Conservation (phyloP, 1,284 basidiomycete genomes). For the Lentinula novae-zelandiae region DNA sequence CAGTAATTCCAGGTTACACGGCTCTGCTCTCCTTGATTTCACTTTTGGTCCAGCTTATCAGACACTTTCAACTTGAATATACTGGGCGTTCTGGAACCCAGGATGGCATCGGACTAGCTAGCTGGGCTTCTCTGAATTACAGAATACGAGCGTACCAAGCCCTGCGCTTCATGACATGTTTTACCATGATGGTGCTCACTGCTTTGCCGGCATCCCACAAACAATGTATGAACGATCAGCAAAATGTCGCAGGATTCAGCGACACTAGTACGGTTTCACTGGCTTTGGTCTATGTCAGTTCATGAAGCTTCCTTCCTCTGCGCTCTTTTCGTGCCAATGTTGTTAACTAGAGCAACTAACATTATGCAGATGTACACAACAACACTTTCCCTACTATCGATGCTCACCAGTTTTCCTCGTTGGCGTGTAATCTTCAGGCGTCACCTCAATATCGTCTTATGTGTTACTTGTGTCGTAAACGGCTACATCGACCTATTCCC, state of each 20-base stretch:
- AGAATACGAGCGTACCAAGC: not conserved
- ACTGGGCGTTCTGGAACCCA: not conserved
- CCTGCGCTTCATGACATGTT: not conserved
- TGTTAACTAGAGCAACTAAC: not conserved
- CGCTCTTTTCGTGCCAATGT: not conserved
- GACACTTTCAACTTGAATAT: no score
- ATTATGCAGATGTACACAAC: not conserved
- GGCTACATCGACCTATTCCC: slow-evolving; percentile 64
- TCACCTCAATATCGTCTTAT: slow-evolving; percentile 33
- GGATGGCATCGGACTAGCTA: not conserved
- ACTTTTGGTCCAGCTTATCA: not conserved
- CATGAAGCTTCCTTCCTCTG: not conserved
- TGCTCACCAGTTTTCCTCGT: not conserved
- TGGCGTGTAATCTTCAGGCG: slow-evolving; percentile 28
- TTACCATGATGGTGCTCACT: not conserved
- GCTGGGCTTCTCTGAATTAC: not conserved
- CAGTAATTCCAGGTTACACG: not conserved
- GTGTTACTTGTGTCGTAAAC: slow-evolving; percentile 40
- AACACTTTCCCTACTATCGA: not conserved
- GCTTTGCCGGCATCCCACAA: not conserved
- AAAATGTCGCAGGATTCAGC: not conserved
- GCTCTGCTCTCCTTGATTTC: not conserved
- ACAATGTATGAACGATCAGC: not conserved
- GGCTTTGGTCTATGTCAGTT: not conserved
- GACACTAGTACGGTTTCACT: not conserved